Evolutionary conservation across 108 stramenopile genomes (phyloP).

Genomic region (Chaetoceros muelleri): DNA sequence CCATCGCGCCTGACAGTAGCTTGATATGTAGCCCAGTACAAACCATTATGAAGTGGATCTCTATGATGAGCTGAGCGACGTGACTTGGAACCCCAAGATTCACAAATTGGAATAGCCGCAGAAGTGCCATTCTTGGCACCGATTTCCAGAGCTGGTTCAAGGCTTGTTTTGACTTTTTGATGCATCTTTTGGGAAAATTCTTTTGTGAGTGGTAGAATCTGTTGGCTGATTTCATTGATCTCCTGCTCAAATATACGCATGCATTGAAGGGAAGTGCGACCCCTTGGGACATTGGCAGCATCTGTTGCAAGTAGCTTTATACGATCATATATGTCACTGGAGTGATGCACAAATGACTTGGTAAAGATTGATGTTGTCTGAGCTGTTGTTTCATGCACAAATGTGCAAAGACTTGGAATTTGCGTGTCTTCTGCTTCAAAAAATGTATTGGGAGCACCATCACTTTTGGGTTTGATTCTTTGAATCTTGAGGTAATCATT

Average conservation of each 20-base stretch:
- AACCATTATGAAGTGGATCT: constrained; percentile 19
- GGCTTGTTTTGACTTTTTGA: constrained; percentile 5
- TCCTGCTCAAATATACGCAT: constrained; percentile 12
- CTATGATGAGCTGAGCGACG: constrained; percentile 17
- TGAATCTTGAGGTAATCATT: constrained; percentile 37
- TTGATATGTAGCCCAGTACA: constrained; percentile 20
- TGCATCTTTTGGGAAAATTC: constrained; percentile 12
- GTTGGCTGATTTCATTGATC: constrained; percentile 6
- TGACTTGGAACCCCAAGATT: constrained; percentile 29
- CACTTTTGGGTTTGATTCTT: constrained; percentile 25
- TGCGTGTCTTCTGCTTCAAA: constrained; percentile 21
- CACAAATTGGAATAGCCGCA: constrained; percentile 19
- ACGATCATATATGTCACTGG: constrained; percentile 23
- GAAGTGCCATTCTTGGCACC: constrained; percentile 23
- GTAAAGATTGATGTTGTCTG: constrained; percentile 9
- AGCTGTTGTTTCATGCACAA: constrained; percentile 21
- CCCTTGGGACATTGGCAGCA: constrained; percentile 14
- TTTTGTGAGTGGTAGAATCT: constrained; percentile 15
- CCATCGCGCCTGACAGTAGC: constrained; percentile 28
- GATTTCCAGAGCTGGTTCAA: constrained; percentile 8
- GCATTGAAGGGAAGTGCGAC: constrained; percentile 11
- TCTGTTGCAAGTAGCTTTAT: constrained; percentile 22
- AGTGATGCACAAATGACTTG: constrained; percentile 13
- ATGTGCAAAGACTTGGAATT: constrained; percentile 19
- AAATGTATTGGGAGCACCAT: constrained; percentile 28